These are phyloP conservation scores for Cladobotryum protrusum DNA, from an alignment of 2,329 filamentous ascomycete genomes.

Conservation along the genomic window DNA sequence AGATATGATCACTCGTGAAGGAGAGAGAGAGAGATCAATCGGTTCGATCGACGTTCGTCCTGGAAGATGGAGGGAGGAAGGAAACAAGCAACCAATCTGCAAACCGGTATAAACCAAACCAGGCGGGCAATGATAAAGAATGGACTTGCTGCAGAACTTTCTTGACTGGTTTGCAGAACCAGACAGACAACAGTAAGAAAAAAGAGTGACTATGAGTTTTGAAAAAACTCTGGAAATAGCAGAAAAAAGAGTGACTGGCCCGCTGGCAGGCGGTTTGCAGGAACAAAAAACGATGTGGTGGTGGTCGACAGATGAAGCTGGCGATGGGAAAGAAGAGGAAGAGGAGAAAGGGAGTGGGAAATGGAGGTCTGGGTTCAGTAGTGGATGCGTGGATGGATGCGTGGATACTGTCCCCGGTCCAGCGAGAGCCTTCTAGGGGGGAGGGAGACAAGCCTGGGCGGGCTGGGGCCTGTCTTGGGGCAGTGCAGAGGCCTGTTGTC, in stretches of 20 bases:
- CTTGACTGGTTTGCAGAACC: background rate
- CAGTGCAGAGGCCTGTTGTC: slow-evolving; percentile 3
- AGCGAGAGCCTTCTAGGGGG: slow-evolving; percentile 2
- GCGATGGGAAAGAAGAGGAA: slow-evolving; percentile 26
- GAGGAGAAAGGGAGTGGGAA: slow-evolving; percentile 17
- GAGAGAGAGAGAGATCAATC: background rate
- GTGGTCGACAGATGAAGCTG: slow-evolving; percentile 32
- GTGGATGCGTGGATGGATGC: background rate
- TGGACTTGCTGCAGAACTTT: slow-evolving; percentile 4
- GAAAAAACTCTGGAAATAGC: slow-evolving; percentile 15
- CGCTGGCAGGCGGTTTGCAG: slow-evolving; percentile 44
- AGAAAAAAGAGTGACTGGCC: slow-evolving; percentile 51
- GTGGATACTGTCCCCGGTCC: slow-evolving; percentile 1
- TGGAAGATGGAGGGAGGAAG: slow-evolving; percentile 10
- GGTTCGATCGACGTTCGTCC: slow-evolving; percentile 8
- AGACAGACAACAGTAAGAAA: slow-evolving; percentile 20
- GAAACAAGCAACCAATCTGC: slow-evolving; percentile 18
- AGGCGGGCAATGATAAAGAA: slow-evolving; percentile 10
- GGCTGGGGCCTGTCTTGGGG: background rate
- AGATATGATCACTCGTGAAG: background rate
- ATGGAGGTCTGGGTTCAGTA: background rate
- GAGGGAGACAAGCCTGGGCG: slow-evolving; percentile 1
- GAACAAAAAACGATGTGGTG: slow-evolving; percentile 13
- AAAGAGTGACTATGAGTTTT: slow-evolving; percentile 35
- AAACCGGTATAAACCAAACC: slow-evolving; percentile 1